Evolutionary conservation across 2,329 filamentous ascomycete species (phyloP), one percentile per base, ranked within the genome.

Genomic region (Venturia nashicola): DNA sequence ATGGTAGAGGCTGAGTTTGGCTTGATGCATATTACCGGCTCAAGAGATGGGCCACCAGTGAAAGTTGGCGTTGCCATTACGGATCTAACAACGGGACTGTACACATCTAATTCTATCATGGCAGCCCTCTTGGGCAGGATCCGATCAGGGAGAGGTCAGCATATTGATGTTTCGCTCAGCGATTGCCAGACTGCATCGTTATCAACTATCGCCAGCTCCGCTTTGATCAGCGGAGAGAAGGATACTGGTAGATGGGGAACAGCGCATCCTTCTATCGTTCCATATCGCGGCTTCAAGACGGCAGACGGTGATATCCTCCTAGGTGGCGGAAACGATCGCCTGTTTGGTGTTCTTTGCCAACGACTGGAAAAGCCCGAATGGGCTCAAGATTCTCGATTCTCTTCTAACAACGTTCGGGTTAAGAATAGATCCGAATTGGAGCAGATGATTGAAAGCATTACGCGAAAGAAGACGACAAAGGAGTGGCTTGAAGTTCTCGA

Each of bases 1-100:
- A 99, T 99, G 93, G 93, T 99, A 12, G 94, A 99, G 78, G 94
- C 94, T 65, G 94, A 97, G 74, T 92, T 99, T 77, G 94, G 94
- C 0, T 78, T 99, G 64, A 99, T 99, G 94, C 94, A 99, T 76
- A 97, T 99, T 70, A 99, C 94, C 0, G 94, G 94, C 40, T 83
- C 84, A 66, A 83, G 92, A 64, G 89, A 96, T 70, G 91, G 93
- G 0, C 88, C 91, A 1, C 94, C 94, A 0, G 94, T 97, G 46
- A 99, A 99, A 77, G 94, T 99, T 2, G 94, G 94, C 20, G 94
- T 99, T 2, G 94, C 94, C 1, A 94, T 99, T 3, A 97, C 94
- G 0, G 94, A 99, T 75, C 77, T 99, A 61, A 97, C 94, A 0
- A 97, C 94, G 0, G 94, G 94, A 0, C 77, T 99, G 5, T 99